phyloP scores from a whole-genome alignment of 208 protist species.

The Herpetomonas samuelpessoai region DNA sequence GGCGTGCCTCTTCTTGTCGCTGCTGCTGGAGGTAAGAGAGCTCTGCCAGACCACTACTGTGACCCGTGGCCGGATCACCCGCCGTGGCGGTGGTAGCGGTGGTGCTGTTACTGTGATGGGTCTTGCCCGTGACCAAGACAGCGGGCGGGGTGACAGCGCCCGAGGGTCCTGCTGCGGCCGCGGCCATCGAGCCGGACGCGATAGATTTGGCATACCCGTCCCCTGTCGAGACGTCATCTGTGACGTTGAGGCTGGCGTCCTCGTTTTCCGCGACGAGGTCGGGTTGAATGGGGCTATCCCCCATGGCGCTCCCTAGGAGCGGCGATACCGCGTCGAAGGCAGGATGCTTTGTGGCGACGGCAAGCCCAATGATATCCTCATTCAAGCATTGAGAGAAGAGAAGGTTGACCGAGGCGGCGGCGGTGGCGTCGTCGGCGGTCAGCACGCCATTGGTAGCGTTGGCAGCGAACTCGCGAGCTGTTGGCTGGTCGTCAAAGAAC shows the following conservation, averaged over 20 bases:
- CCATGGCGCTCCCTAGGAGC: neutral
- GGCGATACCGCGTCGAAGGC: too few relatives aligned
- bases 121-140: neutral
- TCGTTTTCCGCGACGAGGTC: slow-evolving; percentile 7
- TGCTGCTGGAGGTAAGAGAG: neutral
- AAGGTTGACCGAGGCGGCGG: slow-evolving; percentile 13
- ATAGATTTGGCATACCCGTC: slow-evolving; percentile 22
- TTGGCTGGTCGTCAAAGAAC: slow-evolving; percentile 20
- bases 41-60: neutral
- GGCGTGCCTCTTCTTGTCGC: neutral
- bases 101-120: neutral
- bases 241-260: slow-evolving; percentile 7
- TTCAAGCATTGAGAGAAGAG: slow-evolving; percentile 39
- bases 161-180: too few relatives aligned
- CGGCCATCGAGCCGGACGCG: slow-evolving; percentile 1
- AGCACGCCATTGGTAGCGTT: neutral
- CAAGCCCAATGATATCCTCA: slow-evolving; percentile 30
- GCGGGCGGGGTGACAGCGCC: too few relatives aligned
- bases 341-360: slow-evolving; percentile 6
- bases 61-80: neutral
- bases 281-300: too few relatives aligned
- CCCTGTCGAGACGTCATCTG: neutral
- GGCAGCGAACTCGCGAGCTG: too few relatives aligned
- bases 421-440: slow-evolving; percentile 10
- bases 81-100: neutral